Conservation (phyloP, 176 grass and related monocot species). For the Tuctoria greenei region DNA sequence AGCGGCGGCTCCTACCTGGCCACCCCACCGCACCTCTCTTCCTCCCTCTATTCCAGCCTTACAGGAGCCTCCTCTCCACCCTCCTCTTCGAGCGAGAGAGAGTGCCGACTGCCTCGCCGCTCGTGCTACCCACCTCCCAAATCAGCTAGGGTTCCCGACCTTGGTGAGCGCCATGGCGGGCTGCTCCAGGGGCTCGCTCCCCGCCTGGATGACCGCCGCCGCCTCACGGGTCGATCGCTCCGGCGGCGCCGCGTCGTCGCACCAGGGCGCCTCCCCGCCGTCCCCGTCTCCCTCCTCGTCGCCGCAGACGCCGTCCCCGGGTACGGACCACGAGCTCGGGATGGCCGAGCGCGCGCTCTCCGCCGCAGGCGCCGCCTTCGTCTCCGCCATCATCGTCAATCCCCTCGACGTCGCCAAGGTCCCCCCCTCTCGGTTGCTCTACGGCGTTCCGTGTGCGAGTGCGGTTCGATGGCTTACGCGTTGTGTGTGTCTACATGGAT, state of each 20-base stretch:
- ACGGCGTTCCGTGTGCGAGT: not conserved
- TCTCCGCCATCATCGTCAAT: slow-evolving; percentile 85
- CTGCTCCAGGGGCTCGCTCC: slow-evolving; percentile 58
- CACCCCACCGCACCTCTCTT: too few relatives aligned
- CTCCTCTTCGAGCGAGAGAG: not conserved
- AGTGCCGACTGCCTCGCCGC: too few relatives aligned
- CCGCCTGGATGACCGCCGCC: slow-evolving; percentile 76
- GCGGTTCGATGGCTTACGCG: not conserved
- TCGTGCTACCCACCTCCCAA: not conserved
- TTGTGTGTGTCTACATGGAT: not conserved
- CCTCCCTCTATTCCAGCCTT: too few relatives aligned
- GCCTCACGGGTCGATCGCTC: slow-evolving; percentile 77
- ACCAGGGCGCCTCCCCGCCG: slow-evolving; percentile 1
- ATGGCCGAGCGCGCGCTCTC: slow-evolving; percentile 69
- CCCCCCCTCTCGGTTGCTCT: not conserved
- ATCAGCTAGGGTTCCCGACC: slow-evolving; percentile 24
- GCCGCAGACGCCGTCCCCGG: not conserved
- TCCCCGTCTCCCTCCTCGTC: not conserved
- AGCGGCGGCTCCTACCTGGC: too few relatives aligned
- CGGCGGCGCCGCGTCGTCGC: slow-evolving; percentile 16
- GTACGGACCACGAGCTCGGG: slow-evolving; percentile 45
- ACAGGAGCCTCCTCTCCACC: too few relatives aligned
- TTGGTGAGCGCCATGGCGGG: slow-evolving; percentile 66
- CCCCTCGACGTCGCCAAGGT: slow-evolving; percentile 98
- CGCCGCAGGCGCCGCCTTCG: slow-evolving; percentile 76